Evolutionary conservation across 2,329 filamentous ascomycete species (phyloP).

Genomic region (Scortechinia acanthostroma): DNA sequence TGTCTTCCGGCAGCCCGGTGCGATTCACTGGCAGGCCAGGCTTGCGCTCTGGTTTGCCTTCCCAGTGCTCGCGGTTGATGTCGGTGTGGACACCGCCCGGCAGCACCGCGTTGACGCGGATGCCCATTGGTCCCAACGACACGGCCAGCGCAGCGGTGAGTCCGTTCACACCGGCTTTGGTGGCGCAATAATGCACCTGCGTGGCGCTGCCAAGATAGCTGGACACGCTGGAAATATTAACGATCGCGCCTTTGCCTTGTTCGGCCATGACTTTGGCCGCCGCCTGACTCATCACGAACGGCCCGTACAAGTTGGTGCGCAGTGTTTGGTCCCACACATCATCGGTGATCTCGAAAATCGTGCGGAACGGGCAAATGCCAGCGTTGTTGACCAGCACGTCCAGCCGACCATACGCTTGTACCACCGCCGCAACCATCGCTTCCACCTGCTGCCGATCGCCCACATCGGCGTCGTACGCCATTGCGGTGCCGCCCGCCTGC

Average conservation of each 20-base stretch:
- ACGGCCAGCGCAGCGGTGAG: slow-evolving; percentile 30
- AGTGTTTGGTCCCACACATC: slow-evolving; percentile 28
- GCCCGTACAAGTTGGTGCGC: slow-evolving; percentile 31
- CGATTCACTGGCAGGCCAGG: slow-evolving; percentile 15
- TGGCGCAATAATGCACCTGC: slow-evolving; percentile 21
- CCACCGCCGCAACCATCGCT: slow-evolving; percentile 13
- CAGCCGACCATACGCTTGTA: slow-evolving; percentile 20
- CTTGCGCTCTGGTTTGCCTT: slow-evolving; percentile 7
- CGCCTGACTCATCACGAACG: slow-evolving; percentile 25
- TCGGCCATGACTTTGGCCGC: slow-evolving; percentile 31
- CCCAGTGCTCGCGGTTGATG: slow-evolving; percentile 8
- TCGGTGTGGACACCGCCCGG: slow-evolving; percentile 19
- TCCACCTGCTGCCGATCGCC: slow-evolving; percentile 18
- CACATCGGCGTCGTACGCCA: slow-evolving; percentile 15
- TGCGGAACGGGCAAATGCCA: slow-evolving; percentile 26
- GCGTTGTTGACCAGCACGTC: slow-evolving; percentile 32
- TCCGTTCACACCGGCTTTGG: slow-evolving; percentile 30
- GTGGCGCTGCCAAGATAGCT: slow-evolving; percentile 26
- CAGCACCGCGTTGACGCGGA: slow-evolving; percentile 26
- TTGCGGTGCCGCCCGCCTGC: too few species aligned
- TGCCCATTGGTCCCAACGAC: slow-evolving; percentile 28
- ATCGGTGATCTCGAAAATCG: slow-evolving; percentile 18
- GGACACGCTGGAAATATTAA: slow-evolving; percentile 26
- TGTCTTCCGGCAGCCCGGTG: slow-evolving; percentile 15
- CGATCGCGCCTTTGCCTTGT: slow-evolving; percentile 24